Base-by-base conservation (phyloP, 352 stramenopile genomes). In the Phytophthora pinifolia region DNA sequence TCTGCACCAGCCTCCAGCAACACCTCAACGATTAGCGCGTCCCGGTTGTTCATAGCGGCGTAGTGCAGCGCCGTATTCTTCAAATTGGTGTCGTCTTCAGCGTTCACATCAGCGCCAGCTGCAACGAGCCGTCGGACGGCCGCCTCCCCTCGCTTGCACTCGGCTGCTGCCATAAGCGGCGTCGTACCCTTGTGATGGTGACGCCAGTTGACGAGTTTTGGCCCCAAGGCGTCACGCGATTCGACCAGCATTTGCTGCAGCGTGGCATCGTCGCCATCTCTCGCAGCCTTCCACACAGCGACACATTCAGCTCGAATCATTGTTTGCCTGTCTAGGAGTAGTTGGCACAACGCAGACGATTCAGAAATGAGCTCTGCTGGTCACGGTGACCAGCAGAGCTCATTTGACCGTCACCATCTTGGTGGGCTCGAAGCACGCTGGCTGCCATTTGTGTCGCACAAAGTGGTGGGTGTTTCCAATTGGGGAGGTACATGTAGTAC, bases 1-100 rank as follows among this genome's bases (percentile, higher is more conserved):
- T 85, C 67, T 3, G 71, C 79, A 20, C 74, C 76, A 0, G 70
- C 73, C 34, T 70, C 57, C 17, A 90, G 54, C 54, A 92, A 27
- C 10, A 62, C 55, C n/a, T n/a, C n/a, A n/a, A n/a, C n/a, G n/a
- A n/a, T n/a, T n/a, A 70, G 39, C 14, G 74, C 33, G 30, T 82
- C 56, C 25, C 79, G 72, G 41, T 63, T 64, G 5, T 50, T 75
- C 37, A 44, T 70, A 12, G 79, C 76, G 2, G 83, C 78, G 30
- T 83, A 83, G 54, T 92, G 83, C 35, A 92, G 56, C 17, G 79
- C 77, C 32, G 83, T 90, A 59, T 78, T 79, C 31, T 50, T 67
- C 25, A 79, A 47, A 2, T 65, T 65, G 9, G 68, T 73, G 9
- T 54, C 44, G 44, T 83, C 72, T 9, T 66, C 54, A 9, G 71